Evolutionary conservation across 129 eudicot genomes (phyloP), one percentile per base, ranked within the genome.

Genomic region (Lactuca sativa): DNA sequence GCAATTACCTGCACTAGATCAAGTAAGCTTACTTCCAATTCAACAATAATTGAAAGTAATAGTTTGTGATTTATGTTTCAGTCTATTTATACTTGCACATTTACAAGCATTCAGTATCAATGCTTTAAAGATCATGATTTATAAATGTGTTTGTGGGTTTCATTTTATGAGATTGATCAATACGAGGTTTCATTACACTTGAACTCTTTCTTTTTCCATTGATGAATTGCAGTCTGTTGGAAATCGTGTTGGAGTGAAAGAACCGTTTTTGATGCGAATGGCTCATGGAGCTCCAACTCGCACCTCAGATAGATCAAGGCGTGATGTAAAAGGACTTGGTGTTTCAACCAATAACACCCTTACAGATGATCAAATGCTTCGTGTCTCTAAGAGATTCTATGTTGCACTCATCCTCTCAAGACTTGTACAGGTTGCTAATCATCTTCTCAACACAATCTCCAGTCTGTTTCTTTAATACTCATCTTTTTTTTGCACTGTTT

Each of bases 221-320:
- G 18, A 25, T 78, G 80, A 52, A 18, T 5, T 86, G 82, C 78
- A 92, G 98, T 86, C 98, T 25, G 98, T 89, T 77, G 98, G 97
- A 65, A 93, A 93, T 53, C 86, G 92, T 37, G 97, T 89, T 71
- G 98, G 98, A 72, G 98, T 93, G 37, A 83, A 85, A 72, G 98
- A 93, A 71, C 95, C 96, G 16, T 93, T 93, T 83, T 59, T 93
- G 51, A 93, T 93, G 98, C 96, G 95, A 55, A 89, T 93, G 98
- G 97, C 98, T 41, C 98, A 93, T 74, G 95, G 98, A 13, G 97
- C 88, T 48, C 95, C 92, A 77, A 36, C 83, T 74, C 95, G 95
- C 61, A 63, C 77, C 21, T 77, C 84, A 52, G 78, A 75, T 65
- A 85, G 67, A 77, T 75, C 88, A 67, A 86, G 88, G 70, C 80